Evolutionary conservation across 1,284 basidiomycete genomes (phyloP), one percentile per base, ranked within the genome.

Genomic region (Sporisorium sorghi): DNA sequence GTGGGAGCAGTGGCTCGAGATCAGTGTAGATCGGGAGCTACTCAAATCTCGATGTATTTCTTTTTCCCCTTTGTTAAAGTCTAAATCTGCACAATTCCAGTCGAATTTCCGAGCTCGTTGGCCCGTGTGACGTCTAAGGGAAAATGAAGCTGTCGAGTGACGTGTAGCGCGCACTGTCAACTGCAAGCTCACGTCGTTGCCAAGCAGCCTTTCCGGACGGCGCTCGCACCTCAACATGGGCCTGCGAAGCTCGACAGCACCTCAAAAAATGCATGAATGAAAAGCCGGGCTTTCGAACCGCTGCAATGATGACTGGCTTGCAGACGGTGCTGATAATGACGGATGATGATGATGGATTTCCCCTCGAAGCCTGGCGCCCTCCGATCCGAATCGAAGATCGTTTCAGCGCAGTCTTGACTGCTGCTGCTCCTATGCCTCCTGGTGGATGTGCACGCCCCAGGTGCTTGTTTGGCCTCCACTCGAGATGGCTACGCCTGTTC

Each of bases 101-200:
- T 30, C 28, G 15, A 37, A 33, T 3, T 9, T 21, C 47, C 10
- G 24, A 49, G 19, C 48, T 21, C 19, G 48, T 46, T 60, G 64
- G 64, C 37, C 53, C 64, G 58, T 56, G 62, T 52, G 48, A 30
- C 11, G 32, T 33, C 19, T 39, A 21, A 57, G 26, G 30, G 28
- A 21, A 24, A 26, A n/a, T 17, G 17, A 47, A 47, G 49, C 64
- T 68, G 65, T 54, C 44, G 44, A 62, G 59, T 62, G 65, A 68
- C 65, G 65, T 68, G 62, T n/a, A n/a, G n/a, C n/a, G 43, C 54
- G 54, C 33, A 26, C 0, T 21, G 23, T 4, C 7, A 3, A n/a
- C 44, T 46, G 44, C 26, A 46, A 46, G 24, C n/a, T n/a, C 44
- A 46, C 26, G 44, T 46, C 44, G 44, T n/a, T 28, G 43, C 23